Evolutionary conservation across 2,329 filamentous ascomycete species (phyloP).

Genomic region (Achaetomium macrosporum): DNA sequence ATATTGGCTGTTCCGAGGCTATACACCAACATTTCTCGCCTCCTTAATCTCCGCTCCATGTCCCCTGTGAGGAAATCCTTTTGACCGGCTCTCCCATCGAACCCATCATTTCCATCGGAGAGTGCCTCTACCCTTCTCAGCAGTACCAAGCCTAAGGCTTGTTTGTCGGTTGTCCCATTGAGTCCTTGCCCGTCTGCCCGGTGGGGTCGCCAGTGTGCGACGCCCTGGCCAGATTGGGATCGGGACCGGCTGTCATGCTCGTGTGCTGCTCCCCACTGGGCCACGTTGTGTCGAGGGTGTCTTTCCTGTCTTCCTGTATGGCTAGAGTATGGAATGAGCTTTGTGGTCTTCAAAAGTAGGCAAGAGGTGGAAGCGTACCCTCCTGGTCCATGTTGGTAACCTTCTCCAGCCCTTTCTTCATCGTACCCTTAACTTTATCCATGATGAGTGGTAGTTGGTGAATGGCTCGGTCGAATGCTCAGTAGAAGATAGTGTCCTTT

Average conservation of each 20-base stretch:
- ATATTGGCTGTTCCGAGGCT: too few relatives aligned
- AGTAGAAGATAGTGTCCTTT: too few relatives aligned
- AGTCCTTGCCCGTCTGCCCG: not conserved
- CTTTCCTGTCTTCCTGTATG: slow-evolving; percentile 3
- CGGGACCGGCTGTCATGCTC: slow-evolving; percentile 8
- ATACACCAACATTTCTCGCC: too few relatives aligned
- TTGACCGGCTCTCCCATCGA: too few relatives aligned
- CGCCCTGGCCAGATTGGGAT: slow-evolving; percentile 2
- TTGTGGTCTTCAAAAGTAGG: not conserved
- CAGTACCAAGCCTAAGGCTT: not conserved
- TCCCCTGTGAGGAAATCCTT: too few relatives aligned
- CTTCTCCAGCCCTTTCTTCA: slow-evolving; percentile 14
- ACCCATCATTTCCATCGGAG: too few relatives aligned
- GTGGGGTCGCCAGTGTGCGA: not conserved
- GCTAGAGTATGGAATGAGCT: not conserved
- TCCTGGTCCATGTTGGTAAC: slow-evolving; percentile 5
- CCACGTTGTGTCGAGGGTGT: slow-evolving; percentile 3
- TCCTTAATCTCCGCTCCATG: too few relatives aligned
- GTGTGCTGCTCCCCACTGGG: slow-evolving; percentile 7
- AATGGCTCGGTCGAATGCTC: too few relatives aligned
- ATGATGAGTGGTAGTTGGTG: not conserved
- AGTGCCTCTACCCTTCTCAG: too few relatives aligned
- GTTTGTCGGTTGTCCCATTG: slow-evolving; percentile 7
- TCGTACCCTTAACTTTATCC: slow-evolving; percentile 11
- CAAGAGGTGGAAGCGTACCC: not conserved